A percentile compares a stretch with the other conserved stretches of the same genome.
These are phyloP conservation scores for Beta vulgaris DNA, from an alignment of 148 eudicot species.

Conservation along the genomic window DNA sequence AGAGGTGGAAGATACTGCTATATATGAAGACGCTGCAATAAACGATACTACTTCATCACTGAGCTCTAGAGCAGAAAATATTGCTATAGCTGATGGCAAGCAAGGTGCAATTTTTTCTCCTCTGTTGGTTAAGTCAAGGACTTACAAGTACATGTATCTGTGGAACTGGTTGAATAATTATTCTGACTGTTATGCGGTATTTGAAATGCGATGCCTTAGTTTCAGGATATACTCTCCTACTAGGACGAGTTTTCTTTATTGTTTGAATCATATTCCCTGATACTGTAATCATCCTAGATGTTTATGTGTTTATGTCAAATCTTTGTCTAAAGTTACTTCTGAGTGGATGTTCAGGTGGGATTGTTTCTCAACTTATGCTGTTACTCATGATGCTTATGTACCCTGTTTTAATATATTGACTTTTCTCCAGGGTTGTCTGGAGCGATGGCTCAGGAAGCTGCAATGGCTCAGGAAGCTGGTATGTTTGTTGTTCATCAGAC, in stretches of 20 bases:
- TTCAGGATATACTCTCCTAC: neutral
- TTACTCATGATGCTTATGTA: no score
- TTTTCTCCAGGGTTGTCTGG: neutral
- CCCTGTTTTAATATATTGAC: neutral
- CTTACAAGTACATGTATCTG: neutral
- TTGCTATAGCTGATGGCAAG: neutral
- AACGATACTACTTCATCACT: neutral
- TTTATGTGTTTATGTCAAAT: no score
- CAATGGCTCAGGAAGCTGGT: slow-evolving; percentile 47
- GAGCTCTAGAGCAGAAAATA: neutral
- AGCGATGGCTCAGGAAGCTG: slow-evolving; percentile 44
- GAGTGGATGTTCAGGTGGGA: no score
- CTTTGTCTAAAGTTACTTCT: no score
- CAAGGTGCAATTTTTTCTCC: neutral
- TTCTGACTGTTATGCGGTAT: neutral
- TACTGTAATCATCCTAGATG: no score
- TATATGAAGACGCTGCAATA: neutral
- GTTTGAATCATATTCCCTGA: no score
- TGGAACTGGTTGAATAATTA: neutral
- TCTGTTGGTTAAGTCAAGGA: neutral
- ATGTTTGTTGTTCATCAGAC: slow-evolving; percentile 56
- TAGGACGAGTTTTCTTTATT: no score
- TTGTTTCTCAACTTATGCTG: no score
- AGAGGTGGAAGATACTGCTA: neutral
- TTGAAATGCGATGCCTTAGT: neutral